Percentiles rank a stretch among this genome's conserved stretches.
Conservation (phyloP, 2,329 filamentous ascomycete species). For the Fusarium longipes region DNA sequence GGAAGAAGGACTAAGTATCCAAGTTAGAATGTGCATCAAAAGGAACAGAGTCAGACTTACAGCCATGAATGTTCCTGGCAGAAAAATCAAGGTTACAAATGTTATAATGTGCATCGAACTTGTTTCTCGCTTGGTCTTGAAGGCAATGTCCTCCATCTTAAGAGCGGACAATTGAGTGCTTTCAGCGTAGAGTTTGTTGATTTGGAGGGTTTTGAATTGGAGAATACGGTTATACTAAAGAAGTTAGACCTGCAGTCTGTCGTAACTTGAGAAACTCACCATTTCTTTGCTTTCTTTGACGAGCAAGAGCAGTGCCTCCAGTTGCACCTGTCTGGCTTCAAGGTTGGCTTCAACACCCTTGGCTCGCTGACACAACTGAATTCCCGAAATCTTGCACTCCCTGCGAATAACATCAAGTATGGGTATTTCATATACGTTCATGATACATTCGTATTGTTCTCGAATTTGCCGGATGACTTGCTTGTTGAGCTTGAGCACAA, state of each 20-base stretch:
- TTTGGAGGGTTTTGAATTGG: conserved; percentile 20
- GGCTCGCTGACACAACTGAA: not conserved
- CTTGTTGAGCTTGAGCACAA: conserved; percentile 26
- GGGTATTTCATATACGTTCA: not conserved
- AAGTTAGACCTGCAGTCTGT: not conserved
- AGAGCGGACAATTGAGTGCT: conserved; percentile 18
- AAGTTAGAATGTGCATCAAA: not conserved
- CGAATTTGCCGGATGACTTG: conserved; percentile 26
- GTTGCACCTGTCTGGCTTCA: conserved; percentile 4
- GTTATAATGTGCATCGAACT: conserved; percentile 36
- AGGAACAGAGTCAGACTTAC: not conserved
- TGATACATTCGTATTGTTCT: conserved; percentile 20
- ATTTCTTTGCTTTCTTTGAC: conserved; percentile 24
- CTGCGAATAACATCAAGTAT: conserved; percentile 3
- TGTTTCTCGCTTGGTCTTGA: conserved; percentile 34
- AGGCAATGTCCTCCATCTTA: conserved; percentile 34
- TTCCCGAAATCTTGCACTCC: not conserved
- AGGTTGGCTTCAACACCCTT: conserved; percentile 14
- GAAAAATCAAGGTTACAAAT: conserved; percentile 29
- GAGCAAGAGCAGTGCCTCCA: conserved; percentile 6
- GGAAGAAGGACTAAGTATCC: conserved; percentile 22
- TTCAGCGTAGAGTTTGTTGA: conserved; percentile 29
- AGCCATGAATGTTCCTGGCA: conserved; percentile 35
- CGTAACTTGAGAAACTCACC: not conserved
- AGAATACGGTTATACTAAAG: conserved; percentile 27